Evolutionary conservation across 1,284 basidiomycete genomes (phyloP).

Genomic region (Pterulicium gracile): DNA sequence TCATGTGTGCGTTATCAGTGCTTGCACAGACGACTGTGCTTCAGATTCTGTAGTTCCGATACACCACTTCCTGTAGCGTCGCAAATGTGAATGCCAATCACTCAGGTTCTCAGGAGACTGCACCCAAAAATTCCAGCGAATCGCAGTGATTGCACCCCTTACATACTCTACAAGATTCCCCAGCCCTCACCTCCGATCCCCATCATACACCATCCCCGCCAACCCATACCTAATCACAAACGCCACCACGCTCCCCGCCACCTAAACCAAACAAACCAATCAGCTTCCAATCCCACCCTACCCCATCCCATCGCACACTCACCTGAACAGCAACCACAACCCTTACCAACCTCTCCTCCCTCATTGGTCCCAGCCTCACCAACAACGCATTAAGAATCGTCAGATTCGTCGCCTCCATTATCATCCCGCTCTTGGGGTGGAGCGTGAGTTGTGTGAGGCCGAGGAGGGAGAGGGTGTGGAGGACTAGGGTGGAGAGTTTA

Average conservation of each 20-base stretch:
- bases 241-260: slow-evolving; percentile 64
- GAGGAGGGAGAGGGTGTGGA: slow-evolving; percentile 49
- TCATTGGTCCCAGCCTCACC: slow-evolving; percentile 70
- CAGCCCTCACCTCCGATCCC: slow-evolving; percentile 66
- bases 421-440: slow-evolving; percentile 40
- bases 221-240: slow-evolving; percentile 83
- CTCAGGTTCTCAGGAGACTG: not conserved
- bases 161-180: too few relatives aligned
- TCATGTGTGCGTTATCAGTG: too few relatives aligned
- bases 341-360: slow-evolving; percentile 66
- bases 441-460: slow-evolving; percentile 59
- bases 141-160: too few relatives aligned
- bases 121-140: too few relatives aligned
- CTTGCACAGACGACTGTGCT: too few relatives aligned
- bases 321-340: slow-evolving; percentile 69
- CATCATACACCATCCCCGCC: slow-evolving; percentile 81
- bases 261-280: slow-evolving; percentile 23
- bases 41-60: not conserved
- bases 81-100: not conserved
- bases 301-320: slow-evolving; percentile 12
- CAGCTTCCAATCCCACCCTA: not conserved
- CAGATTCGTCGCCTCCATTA: slow-evolving; percentile 71
- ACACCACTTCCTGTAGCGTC: not conserved
- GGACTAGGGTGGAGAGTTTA: slow-evolving; percentile 36
- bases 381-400: slow-evolving; percentile 84